phyloP scores from a whole-genome alignment of 1,284 basidiomycete species.

The Puccinia triticina region DNA sequence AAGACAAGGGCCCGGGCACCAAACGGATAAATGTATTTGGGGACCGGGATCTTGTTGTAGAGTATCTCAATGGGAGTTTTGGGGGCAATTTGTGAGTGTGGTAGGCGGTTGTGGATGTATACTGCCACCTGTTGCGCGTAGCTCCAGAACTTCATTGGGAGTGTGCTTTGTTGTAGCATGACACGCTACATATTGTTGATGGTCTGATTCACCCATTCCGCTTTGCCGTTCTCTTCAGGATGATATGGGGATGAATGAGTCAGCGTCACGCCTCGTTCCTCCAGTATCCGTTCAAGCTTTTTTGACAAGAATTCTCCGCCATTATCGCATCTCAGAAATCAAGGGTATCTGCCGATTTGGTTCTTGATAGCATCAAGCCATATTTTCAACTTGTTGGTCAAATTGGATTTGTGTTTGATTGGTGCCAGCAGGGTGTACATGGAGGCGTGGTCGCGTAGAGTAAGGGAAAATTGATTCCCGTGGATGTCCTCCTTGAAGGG shows the following conservation, averaged over 20 bases:
- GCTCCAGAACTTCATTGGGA: background rate
- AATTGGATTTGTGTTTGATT: background rate
- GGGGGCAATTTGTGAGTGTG: background rate
- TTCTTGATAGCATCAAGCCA: background rate
- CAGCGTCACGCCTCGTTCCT: background rate
- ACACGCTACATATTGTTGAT: constrained; percentile 28
- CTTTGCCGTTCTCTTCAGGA: constrained; percentile 5
- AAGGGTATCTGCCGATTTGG: background rate
- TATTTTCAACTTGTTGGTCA: background rate
- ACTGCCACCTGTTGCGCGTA: background rate
- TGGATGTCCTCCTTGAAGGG: constrained; percentile 16
- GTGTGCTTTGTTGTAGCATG: background rate
- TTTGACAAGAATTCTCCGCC: background rate
- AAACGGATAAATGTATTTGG: background rate
- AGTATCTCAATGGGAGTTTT: constrained; percentile 2
- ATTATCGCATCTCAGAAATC: background rate
- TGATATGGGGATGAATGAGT: background rate
- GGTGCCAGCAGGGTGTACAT: background rate
- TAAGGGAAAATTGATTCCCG: background rate
- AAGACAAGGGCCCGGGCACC: background rate
- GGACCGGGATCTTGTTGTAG: background rate
- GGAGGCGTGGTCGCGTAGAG: constrained; percentile 9
- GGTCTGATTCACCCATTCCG: constrained; percentile 4
- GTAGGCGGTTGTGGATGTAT: constrained; percentile 8
- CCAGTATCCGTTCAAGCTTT: background rate